These are phyloP conservation scores for Fusarium sp. DNA, from an alignment of 2,329 filamentous ascomycete genomes.

Conservation along the genomic window DNA sequence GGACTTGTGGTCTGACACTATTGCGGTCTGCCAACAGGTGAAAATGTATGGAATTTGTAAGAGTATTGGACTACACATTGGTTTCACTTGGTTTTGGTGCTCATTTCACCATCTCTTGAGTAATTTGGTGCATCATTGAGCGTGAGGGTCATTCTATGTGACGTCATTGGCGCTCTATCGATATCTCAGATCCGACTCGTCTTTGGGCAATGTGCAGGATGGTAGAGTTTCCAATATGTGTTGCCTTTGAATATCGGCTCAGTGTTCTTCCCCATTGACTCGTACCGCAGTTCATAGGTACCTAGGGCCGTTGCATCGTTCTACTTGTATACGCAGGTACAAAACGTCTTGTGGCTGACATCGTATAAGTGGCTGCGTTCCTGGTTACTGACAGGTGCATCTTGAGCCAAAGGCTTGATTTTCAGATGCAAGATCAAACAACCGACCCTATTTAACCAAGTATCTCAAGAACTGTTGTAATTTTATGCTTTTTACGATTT, in stretches of 20 bases:
- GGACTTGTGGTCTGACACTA: not conserved
- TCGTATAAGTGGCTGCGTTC: constrained; percentile 6
- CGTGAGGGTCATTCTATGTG: accelerated
- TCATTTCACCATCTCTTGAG: accelerated
- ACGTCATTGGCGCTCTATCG: constrained; percentile 2
- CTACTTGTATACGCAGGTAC: constrained; percentile 19
- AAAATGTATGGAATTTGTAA: not conserved
- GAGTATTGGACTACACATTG: not conserved
- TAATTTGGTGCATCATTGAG: accelerated
- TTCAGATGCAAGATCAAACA: too few species aligned
- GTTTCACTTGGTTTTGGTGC: not conserved
- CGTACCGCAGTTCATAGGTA: too few species aligned
- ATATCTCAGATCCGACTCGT: not conserved
- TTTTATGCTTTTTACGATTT: too few species aligned
- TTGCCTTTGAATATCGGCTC: not conserved
- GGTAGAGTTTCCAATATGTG: not conserved
- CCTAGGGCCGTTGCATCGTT: constrained; percentile 12
- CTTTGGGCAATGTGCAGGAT: not conserved
- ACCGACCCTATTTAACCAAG: too few species aligned
- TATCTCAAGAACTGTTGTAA: too few species aligned
- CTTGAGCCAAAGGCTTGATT: not conserved
- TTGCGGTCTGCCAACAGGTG: too few species aligned
- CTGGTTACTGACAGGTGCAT: accelerated
- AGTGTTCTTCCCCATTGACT: not conserved
- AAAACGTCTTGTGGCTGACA: constrained; percentile 3